Base-by-base conservation (phyloP, 768 basidiomycete species). In the Lyophyllum semitale region DNA sequence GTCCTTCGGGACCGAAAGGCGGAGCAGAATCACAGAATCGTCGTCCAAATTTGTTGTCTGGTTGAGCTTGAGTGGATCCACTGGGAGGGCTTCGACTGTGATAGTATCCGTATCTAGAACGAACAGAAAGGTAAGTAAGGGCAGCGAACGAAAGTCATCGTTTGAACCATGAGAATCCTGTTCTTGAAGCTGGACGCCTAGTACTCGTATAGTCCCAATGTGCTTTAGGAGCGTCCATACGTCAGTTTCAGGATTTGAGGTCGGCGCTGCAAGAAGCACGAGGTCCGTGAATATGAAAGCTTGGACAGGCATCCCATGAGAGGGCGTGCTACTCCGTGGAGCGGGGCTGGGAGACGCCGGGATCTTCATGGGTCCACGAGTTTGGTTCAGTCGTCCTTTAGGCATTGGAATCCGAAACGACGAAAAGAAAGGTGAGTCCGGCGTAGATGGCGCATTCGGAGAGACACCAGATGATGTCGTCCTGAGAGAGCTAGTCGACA, bases 281-380 rank as follows among this genome's bases (percentile, higher is more conserved):
- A 93, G 53, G 66, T 94, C 91, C 17, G 82, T 82, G 69, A 93
- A 91, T 13, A 65, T 51, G 18, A 78, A 75, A 35, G 66, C 73
- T 57, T 72, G 72, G 17, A 74, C 64, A 55, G 63, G 59, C 20
- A 61, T 57, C 41, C 47, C 54, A 42, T 25, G 33, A 38, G 29
- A 18, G 25, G 18, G 8, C 9, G 27, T 55, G 55, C n/a, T 22
- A 25, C 47, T 38, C 26, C 52, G 48, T 11, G 48, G 40, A 44
- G 54, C 50, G 17, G 53, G 55, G 13, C 42, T 57, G 4, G 62
- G 54, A 18, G 60, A 54, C 12, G n/a, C 17, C 6, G 51, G 55
- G 23, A 48, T 48, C 41, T 57, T 63, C n/a, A 27, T 30, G n/a
- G 42, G 25, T 9, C 18, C 8, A 1, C 45, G 26, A 22, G 50